Percentiles rank a stretch among this genome's conserved stretches.
These are phyloP conservation scores for Serpula lacrymans DNA, from an alignment of 768 basidiomycete species.

Conservation along the genomic window DNA sequence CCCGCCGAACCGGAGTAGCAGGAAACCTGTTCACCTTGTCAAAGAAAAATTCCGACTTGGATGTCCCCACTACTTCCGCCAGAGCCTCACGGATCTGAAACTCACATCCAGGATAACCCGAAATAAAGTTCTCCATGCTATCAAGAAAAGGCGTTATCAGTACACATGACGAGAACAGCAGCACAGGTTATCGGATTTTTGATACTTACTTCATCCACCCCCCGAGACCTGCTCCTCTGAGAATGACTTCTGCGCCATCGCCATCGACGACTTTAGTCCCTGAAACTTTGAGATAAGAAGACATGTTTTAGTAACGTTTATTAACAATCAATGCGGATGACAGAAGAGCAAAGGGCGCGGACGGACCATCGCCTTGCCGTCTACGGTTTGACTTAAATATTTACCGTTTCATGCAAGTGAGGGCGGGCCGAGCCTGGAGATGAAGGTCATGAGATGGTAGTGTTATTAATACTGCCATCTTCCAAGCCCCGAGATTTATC, in stretches of 20 bases:
- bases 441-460: slow-evolving; percentile 4
- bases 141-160: not conserved
- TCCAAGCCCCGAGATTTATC: slow-evolving; percentile 13
- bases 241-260: slow-evolving; percentile 52
- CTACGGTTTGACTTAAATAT: too few species aligned
- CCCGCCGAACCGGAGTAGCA: not conserved
- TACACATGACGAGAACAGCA: too few species aligned
- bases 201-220: slow-evolving; percentile 88
- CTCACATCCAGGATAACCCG: slow-evolving; percentile 80
- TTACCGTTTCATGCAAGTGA: too few species aligned
- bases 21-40: slow-evolving; percentile 54
- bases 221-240: slow-evolving; percentile 74
- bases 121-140: slow-evolving; percentile 79
- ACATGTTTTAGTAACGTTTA: slow-evolving; percentile 12
- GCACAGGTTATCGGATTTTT: too few species aligned
- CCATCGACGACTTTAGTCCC: slow-evolving; percentile 61
- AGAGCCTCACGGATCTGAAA: slow-evolving; percentile 72
- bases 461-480: not conserved
- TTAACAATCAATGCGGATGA: too few species aligned
- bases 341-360: too few species aligned
- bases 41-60: slow-evolving; percentile 76
- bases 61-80: slow-evolving; percentile 58
- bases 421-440: too few species aligned
- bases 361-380: too few species aligned
- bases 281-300: slow-evolving; percentile 49